Base-by-base conservation (phyloP, 345 rosid genomes). In the Brassica incana region DNA sequence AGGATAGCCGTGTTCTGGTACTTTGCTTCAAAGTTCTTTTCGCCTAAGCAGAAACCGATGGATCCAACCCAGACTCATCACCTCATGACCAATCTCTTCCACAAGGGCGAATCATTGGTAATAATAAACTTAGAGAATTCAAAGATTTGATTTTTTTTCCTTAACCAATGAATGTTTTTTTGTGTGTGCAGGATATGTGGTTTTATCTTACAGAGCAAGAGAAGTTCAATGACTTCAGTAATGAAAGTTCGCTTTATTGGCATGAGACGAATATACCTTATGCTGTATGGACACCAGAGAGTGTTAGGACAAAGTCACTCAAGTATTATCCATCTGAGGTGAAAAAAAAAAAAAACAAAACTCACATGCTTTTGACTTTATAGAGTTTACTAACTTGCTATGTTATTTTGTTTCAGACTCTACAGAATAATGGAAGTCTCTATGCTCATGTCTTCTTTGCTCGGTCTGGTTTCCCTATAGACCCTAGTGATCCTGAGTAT, bases 1-100 rank as follows among this genome's bases (percentile, higher is more conserved):
- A 88, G 99, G 73, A 89, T 95, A 56, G 95, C 94, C 1, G 91
- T 95, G 5, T 91, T 95, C 76, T 92, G 98, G 99, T 92, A 90
- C 72, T 92, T 92, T 77, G 97, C 91, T 74, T 96, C 99, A 43
- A 92, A 91, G 79, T 92, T 95, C 85, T 90, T 95, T 77, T 40
- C 97, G 40, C 91, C 98, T 35, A 96, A 93, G 79, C 85, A 71
- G 74, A 80, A 80, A 66, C 88, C 97, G 0, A 15, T 85, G 45
- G 96, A 88, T 40, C 90, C 92, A 1, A 15, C 78, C 67, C 82
- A 83, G 25, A 10, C 97, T 16, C 14, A 10, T 61, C 83, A 83
- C 11, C 90, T 90, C 82, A 85, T 80, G 84, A 85, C 92, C 76
- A 96, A 96, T 81, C 86, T 92, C 86, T 92, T 96, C 87, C 89